These are phyloP conservation scores for Zarea fungicola DNA, from an alignment of 2,329 filamentous ascomycete genomes.

Conservation along the genomic window DNA sequence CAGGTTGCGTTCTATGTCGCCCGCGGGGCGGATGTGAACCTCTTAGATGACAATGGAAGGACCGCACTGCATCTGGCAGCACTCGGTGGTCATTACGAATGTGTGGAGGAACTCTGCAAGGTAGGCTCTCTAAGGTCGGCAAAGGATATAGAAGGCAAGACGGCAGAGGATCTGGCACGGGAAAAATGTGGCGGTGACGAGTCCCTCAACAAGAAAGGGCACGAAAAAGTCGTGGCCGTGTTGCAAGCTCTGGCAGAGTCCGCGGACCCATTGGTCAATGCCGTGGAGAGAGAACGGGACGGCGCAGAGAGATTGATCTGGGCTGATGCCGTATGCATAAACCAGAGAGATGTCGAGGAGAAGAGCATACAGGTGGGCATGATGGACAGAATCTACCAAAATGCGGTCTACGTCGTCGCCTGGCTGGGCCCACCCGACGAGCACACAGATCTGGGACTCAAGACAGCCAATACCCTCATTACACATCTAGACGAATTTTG, in stretches of 20 bases:
- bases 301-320: slow-evolving; percentile 19
- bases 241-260: slow-evolving; percentile 8
- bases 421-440: slow-evolving; percentile 23
- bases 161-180: slow-evolving; percentile 16
- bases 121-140: slow-evolving; percentile 10
- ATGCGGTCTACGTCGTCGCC: slow-evolving; percentile 20
- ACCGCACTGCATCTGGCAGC: slow-evolving; percentile 19
- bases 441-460: slow-evolving; percentile 15
- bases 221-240: slow-evolving; percentile 14
- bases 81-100: slow-evolving; percentile 10
- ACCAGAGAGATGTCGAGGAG: slow-evolving; percentile 22
- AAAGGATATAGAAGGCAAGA: slow-evolving; percentile 14
- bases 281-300: neutral
- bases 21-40: slow-evolving; percentile 14
- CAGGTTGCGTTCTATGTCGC: slow-evolving; percentile 14
- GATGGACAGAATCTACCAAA: slow-evolving; percentile 26
- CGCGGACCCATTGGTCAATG: neutral
- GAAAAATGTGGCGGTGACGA: too few relatives aligned
- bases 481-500: slow-evolving; percentile 14
- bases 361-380: slow-evolving; percentile 23
- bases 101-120: slow-evolving; percentile 14
- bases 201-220: too few relatives aligned
- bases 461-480: slow-evolving; percentile 14
- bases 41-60: slow-evolving; percentile 13
- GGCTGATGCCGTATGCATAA: slow-evolving; percentile 27